Base-by-base conservation (phyloP, 2,329 filamentous ascomycete species). In the Colletotrichum horii region DNA sequence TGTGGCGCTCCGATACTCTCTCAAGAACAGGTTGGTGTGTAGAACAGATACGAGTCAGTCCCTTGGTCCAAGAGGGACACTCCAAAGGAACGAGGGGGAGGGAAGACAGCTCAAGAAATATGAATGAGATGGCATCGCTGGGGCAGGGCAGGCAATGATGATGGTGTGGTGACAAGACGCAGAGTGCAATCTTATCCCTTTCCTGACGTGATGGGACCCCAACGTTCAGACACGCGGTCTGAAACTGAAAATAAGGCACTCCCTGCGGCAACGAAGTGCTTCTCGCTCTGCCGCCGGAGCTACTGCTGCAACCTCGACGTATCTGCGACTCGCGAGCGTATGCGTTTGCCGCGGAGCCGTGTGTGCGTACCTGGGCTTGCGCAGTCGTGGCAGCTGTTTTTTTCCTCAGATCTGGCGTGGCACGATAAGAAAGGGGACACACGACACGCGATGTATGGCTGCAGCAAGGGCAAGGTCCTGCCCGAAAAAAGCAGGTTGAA, bases 151-250 rank as follows among this genome's bases (percentile, higher is more conserved):
- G 56, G 67, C 24, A 38, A 43, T 61, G 52, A 16, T 70, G 67
- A 28, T 26, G 26, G 55, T 58, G 56, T 70, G 67, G 34, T 55
- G 67, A 62, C 26, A 28, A 48, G 30, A 67, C 28, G 71, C 48
- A 60, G 38, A 61, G 38, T 24, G 58, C 60, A 71, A 71, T 55
- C 55, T 56, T 64, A 72, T 75, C 26, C 73, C 73, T 64, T 52
- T 52, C n/a, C 58, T 55, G 67, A 74, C 61, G 55, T n/a, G 69
- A 75, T 72, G 62, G 26, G 65, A 56, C 32, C 58, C 48, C 48
- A 6, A 55, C 28, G 52, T 38, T 43, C n/a, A 70, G 66, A 70
- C 48, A 70, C 60, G 71, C 58, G 36, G 48, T 60, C 30, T 58
- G 71, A 70, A 70, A 74, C 66, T 56, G 58, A 58, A n/a, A 56